These are phyloP conservation scores for Paramecium biaurelia DNA, from an alignment of 73 alveolate species.

Conservation along the genomic window DNA sequence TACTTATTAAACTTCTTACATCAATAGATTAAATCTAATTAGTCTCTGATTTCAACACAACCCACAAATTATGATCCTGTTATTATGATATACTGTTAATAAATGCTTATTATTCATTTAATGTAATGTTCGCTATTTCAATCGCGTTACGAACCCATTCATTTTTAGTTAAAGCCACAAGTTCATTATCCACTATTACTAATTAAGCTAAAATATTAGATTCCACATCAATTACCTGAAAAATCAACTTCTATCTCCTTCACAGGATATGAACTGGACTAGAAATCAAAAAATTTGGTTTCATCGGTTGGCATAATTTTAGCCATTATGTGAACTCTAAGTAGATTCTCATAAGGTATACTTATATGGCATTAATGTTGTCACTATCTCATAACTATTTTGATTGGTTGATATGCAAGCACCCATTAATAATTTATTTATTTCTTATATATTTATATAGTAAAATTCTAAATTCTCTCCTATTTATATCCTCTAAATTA, in stretches of 20 bases:
- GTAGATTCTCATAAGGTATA: neutral
- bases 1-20: neutral
- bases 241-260: conserved; percentile 38
- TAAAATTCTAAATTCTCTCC: neutral
- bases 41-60: neutral
- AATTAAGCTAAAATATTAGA: neutral
- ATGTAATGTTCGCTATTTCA: neutral
- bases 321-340: conserved; percentile 40
- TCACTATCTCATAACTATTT: conserved; percentile 7
- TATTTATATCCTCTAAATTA: neutral
- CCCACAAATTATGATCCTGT: conserved; percentile 40
- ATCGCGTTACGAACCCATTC: conserved; percentile 15
- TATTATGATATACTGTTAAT: neutral
- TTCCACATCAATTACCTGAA: neutral
- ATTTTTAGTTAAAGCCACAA: conserved; percentile 12
- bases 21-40: neutral
- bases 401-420: conserved; percentile 26
- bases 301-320: conserved; percentile 25
- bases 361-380: conserved; percentile 41
- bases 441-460: neutral
- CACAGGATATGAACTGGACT: conserved; percentile 17
- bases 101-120: neutral
- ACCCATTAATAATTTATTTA: conserved; percentile 32
- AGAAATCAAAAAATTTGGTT: conserved; percentile 27
- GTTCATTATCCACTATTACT: neutral